phyloP scores from a whole-genome alignment of 2,329 filamentous ascomycete species.

The Aureobasidium sp. region DNA sequence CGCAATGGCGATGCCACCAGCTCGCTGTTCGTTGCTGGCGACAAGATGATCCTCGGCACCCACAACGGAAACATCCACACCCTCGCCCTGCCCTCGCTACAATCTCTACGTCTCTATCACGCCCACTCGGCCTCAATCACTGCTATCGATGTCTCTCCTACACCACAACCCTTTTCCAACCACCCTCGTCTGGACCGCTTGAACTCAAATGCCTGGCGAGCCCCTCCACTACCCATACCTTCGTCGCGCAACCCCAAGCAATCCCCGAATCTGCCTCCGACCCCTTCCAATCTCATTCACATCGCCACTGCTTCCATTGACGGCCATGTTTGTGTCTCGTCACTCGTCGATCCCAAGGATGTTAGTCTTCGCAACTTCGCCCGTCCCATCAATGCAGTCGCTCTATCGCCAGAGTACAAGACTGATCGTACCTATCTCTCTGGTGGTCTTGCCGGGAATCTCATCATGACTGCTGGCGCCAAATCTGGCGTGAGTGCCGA shows the following conservation, averaged over 20 bases:
- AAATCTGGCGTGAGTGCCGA: conserved; percentile 69
- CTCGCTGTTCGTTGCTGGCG: conserved; percentile 78
- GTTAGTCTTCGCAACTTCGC: conserved; percentile 89
- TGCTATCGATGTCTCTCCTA: conserved; percentile 81
- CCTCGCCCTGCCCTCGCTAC: conserved; percentile 71
- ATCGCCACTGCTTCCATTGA: conserved; percentile 92
- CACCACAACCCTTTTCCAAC: conserved; percentile 50
- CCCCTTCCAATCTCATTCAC: conserved; percentile 82
- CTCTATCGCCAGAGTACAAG: conserved; percentile 91
- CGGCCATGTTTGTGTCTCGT: conserved; percentile 88
- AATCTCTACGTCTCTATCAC: conserved; percentile 76
- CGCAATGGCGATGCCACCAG: conserved; percentile 93
- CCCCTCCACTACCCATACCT: neutral
- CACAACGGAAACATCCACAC: conserved; percentile 97
- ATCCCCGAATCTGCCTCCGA: conserved; percentile 54
- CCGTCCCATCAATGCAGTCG: conserved; percentile 82
- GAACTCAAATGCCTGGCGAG: conserved; percentile 12
- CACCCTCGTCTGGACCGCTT: neutral
- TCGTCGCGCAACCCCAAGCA: conserved; percentile 33
- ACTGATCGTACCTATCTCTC: conserved; percentile 83
- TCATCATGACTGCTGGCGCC: conserved; percentile 79
- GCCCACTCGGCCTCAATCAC: conserved; percentile 90
- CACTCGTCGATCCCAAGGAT: conserved; percentile 78
- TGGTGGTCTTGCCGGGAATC: conserved; percentile 76
- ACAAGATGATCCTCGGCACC: conserved; percentile 96